phyloP scores from a whole-genome alignment of 106 monocot species.

The Narthecium ossifragum region DNA sequence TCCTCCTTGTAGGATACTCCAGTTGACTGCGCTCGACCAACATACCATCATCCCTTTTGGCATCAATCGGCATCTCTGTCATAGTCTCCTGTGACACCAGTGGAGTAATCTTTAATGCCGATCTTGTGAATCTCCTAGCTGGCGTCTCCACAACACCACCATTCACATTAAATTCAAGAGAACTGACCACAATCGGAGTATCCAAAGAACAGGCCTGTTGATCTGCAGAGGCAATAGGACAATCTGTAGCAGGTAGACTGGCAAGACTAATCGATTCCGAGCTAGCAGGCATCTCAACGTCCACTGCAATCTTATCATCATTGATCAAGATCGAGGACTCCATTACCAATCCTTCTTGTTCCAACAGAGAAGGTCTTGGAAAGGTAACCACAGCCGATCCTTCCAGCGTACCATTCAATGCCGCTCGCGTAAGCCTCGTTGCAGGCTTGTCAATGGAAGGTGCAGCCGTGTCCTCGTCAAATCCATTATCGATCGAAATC shows the following conservation, averaged over 20 bases:
- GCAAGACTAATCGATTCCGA: too few relatives aligned
- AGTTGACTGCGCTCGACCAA: neutral
- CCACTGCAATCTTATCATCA: too few relatives aligned
- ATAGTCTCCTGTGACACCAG: neutral
- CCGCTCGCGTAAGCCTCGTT: conserved; percentile 35
- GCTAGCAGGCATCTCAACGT: too few relatives aligned
- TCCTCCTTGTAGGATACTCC: conserved; percentile 2
- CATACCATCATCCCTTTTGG: neutral
- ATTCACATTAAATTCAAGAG: neutral
- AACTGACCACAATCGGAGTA: too few relatives aligned
- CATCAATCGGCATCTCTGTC: neutral
- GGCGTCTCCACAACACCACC: conserved; percentile 3
- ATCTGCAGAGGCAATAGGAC: too few relatives aligned
- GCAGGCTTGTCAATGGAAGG: neutral
- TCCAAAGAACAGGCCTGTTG: too few relatives aligned
- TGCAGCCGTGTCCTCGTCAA: neutral
- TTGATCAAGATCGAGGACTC: neutral
- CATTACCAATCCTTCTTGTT: neutral
- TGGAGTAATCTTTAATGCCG: neutral
- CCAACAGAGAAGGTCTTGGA: neutral
- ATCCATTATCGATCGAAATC: neutral
- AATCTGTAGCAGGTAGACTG: too few relatives aligned
- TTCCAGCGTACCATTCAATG: conserved; percentile 10
- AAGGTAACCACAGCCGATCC: neutral
- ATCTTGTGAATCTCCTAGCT: conserved; percentile 26